phyloP scores from a whole-genome alignment of 2,329 filamentous ascomycete species.

The Botrytis fabae region DNA sequence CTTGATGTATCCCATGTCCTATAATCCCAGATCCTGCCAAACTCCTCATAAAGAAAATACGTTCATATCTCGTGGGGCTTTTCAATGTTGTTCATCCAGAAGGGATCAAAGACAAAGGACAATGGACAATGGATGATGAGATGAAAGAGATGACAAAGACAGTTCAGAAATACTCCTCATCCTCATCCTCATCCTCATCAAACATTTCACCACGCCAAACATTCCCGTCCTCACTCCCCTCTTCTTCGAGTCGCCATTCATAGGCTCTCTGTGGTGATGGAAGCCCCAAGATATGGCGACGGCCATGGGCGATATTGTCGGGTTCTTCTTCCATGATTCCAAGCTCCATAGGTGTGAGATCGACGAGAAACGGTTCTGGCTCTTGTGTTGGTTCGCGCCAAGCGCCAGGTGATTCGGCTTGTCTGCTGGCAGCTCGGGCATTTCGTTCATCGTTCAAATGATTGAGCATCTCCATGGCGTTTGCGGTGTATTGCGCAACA shows the following conservation, averaged over 20 bases:
- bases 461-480: background rate
- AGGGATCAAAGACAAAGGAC: background rate
- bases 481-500: background rate
- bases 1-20: background rate
- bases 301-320: background rate
- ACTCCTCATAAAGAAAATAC: background rate
- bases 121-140: background rate
- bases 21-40: background rate
- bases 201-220: background rate
- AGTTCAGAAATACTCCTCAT: background rate
- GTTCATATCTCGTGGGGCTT: background rate
- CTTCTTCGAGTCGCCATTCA: background rate
- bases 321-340: accelerated
- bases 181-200: background rate
- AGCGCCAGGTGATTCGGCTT: background rate
- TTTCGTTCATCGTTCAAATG: background rate
- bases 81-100: background rate
- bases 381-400: background rate
- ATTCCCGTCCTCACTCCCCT: background rate
- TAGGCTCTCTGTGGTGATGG: accelerated
- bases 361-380: background rate
- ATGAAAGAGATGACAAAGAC: background rate
- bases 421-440: background rate
- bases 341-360: background rate
- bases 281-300: background rate